Evolutionary conservation across 2,329 filamentous ascomycete genomes (phyloP).

Genomic region (Fusarium dimerum): DNA sequence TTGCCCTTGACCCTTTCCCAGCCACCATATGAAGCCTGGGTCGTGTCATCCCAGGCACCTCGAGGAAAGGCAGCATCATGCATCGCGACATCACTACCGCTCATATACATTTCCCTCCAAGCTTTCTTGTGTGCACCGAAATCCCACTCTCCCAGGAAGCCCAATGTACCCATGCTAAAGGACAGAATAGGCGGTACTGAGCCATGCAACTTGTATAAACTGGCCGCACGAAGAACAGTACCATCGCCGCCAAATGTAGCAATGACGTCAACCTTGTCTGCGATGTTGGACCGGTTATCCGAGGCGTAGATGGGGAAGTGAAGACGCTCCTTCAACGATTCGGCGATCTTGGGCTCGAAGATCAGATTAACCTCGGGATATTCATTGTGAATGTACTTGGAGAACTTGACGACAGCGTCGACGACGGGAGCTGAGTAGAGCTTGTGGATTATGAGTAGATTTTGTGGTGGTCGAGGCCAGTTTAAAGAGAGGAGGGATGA

Average conservation of each 20-base stretch:
- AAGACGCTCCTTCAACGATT: constrained; percentile 68
- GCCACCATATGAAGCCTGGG: constrained; percentile 33
- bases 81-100: constrained; percentile 54
- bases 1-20: constrained; percentile 80
- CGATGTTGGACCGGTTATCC: constrained; percentile 55
- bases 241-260: constrained; percentile 86
- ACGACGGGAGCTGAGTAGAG: constrained; percentile 56
- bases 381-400: constrained; percentile 73
- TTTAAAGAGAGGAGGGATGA: constrained; percentile 57
- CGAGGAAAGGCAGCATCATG: constrained; percentile 44
- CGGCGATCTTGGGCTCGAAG: constrained; percentile 76
- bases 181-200: constrained; percentile 88
- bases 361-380: constrained; percentile 83
- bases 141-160: constrained; percentile 96
- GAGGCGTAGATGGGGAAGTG: constrained; percentile 72
- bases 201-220: constrained; percentile 71
- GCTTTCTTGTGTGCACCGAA: constrained; percentile 91
- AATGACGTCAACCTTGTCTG: constrained; percentile 83
- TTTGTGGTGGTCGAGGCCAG: constrained; percentile 56
- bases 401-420: constrained; percentile 55
- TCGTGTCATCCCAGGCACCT: constrained; percentile 27
- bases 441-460: constrained; percentile 61
- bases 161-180: constrained; percentile 95
- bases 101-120: constrained; percentile 91
- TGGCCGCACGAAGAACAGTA: constrained; percentile 40